Evolutionary conservation across 2,329 filamentous ascomycete genomes (phyloP).

Genomic region (Sodiomyces alkalinus): DNA sequence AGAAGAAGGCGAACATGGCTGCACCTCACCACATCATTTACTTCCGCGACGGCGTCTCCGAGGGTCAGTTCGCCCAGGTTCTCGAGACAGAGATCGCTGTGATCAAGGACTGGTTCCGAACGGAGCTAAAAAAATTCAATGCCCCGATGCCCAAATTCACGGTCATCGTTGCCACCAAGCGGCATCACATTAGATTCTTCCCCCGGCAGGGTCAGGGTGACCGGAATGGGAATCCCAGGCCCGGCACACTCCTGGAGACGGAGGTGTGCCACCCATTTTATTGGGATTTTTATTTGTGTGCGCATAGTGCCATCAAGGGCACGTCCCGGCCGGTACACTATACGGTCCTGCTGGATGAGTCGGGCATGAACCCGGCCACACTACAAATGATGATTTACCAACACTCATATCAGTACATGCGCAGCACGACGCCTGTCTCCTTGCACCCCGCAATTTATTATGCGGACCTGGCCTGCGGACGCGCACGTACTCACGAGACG

Average conservation of each 20-base stretch:
- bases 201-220: conserved; percentile 51
- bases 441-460: conserved; percentile 88
- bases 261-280: conserved; percentile 87
- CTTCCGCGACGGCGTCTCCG: conserved; percentile 82
- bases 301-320: conserved; percentile 69
- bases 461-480: conserved; percentile 73
- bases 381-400: conserved; percentile 87
- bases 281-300: conserved; percentile 65
- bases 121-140: conserved; percentile 16
- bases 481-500: conserved; percentile 61
- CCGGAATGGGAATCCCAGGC: conserved; percentile 65
- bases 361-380: conserved; percentile 46
- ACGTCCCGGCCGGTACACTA: conserved; percentile 90
- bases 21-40: conserved; percentile 68
- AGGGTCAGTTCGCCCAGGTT: conserved; percentile 72
- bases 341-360: conserved; percentile 75
- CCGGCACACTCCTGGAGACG: conserved; percentile 74
- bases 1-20: conserved; percentile 23
- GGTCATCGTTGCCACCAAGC: conserved; percentile 80
- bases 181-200: conserved; percentile 90
- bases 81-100: conserved; percentile 61
- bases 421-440: conserved; percentile 86
- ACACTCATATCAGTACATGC: conserved; percentile 84
- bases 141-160: conserved; percentile 51
- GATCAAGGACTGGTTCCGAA: conserved; percentile 46